These are phyloP conservation scores for Hordeum pubiflorum DNA, from an alignment of 202 grass and related monocot species.

Conservation along the genomic window DNA sequence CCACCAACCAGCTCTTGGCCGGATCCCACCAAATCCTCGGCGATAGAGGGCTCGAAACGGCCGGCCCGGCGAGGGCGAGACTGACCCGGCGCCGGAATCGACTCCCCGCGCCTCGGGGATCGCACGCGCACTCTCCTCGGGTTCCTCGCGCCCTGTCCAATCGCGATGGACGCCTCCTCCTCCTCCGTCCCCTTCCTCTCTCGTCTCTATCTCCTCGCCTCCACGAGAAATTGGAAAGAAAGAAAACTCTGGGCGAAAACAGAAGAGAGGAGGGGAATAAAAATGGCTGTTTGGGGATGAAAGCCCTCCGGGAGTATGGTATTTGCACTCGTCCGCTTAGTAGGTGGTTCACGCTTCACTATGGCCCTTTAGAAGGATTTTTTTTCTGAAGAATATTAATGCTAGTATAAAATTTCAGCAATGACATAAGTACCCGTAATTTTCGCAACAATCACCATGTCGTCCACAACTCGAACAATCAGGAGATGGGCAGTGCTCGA, in stretches of 20 bases:
- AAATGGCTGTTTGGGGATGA: not conserved
- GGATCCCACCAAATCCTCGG: constrained; percentile 30
- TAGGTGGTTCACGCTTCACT: not conserved
- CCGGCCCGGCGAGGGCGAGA: constrained; percentile 11
- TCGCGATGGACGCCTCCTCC: constrained; percentile 2
- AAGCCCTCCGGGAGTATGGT: not conserved
- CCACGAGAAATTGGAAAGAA: constrained; percentile 43
- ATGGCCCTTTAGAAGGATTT: not conserved
- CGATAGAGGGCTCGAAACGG: constrained; percentile 5
- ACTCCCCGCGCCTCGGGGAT: constrained; percentile 16
- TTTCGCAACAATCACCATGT: too few relatives aligned
- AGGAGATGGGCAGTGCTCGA: too few relatives aligned
- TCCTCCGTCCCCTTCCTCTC: not conserved
- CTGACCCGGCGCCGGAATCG: not conserved
- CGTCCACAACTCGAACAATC: too few relatives aligned
- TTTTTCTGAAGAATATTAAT: not conserved
- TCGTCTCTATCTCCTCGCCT: constrained; percentile 39
- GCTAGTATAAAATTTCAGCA: too few relatives aligned
- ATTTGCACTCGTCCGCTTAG: constrained; percentile 3
- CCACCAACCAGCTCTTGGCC: constrained; percentile 32
- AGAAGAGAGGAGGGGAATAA: not conserved
- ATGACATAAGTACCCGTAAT: too few relatives aligned
- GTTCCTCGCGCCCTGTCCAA: constrained; percentile 33
- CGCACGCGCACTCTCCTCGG: constrained; percentile 18
- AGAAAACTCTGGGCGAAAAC: not conserved